A percentile compares a stretch with the other conserved stretches of the same genome.
These are phyloP conservation scores for Solanum appendiculatum DNA, from an alignment of 257 asterid genomes.

Conservation along the genomic window DNA sequence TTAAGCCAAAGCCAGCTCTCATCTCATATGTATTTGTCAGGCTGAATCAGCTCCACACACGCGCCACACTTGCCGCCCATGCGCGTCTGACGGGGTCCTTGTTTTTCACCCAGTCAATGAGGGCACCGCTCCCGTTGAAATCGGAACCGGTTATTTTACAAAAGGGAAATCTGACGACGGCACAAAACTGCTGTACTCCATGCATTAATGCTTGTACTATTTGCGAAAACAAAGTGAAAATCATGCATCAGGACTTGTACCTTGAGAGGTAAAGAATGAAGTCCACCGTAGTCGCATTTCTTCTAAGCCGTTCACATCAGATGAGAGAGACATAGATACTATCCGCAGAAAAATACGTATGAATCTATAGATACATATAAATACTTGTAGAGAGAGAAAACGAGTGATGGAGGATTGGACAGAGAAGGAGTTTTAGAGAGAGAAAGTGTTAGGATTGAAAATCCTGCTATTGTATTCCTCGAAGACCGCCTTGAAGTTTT, in stretches of 20 bases:
- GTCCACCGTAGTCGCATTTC: not conserved
- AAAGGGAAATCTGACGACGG: not conserved
- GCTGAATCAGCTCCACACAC: not conserved
- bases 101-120: not conserved
- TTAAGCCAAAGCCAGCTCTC: conserved; percentile 1
- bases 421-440: conserved; percentile 9
- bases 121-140: not conserved
- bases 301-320: not conserved
- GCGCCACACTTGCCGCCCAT: not conserved
- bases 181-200: not conserved
- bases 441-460: conserved; percentile 12
- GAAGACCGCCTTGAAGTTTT: conserved; percentile 20
- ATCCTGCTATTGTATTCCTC: conserved; percentile 5
- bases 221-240: not conserved
- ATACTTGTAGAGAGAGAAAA: not conserved
- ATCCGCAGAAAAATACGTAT: not conserved
- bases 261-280: not conserved
- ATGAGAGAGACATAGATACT: not conserved
- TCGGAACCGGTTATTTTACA: not conserved
- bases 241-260: not conserved
- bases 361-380: not conserved
- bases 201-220: not conserved
- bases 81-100: not conserved
- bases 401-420: not conserved
- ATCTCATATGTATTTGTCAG: conserved; percentile 7